Evolutionary conservation across 1,284 basidiomycete species (phyloP).

Genomic region (Leccinum pachyderme): DNA sequence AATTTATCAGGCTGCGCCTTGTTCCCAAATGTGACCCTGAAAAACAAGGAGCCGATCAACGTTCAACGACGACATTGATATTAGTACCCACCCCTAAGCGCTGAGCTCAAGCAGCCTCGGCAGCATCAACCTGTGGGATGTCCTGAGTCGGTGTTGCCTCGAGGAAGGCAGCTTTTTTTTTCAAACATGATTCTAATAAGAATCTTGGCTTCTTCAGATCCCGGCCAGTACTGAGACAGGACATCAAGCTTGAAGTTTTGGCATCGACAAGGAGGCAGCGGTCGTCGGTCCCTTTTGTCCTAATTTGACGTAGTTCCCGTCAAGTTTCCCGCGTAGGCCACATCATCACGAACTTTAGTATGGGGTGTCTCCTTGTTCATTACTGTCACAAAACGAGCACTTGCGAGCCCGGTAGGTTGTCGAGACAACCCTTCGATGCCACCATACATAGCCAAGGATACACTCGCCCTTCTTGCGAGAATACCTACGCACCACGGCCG

Average conservation of each 20-base stretch:
- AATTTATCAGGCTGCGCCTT: no score
- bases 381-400: not conserved
- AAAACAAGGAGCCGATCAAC: no score
- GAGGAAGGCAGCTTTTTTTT: not conserved
- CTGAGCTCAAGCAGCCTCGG: no score
- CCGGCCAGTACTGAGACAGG: not conserved
- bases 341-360: not conserved
- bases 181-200: not conserved
- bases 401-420: no score
- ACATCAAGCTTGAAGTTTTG: no score
- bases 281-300: not conserved
- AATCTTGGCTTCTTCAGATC: not conserved
- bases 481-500: constrained; percentile 9
- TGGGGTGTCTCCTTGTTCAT: not conserved
- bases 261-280: no score
- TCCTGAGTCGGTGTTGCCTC: not conserved
- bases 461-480: constrained; percentile 11
- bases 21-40: no score
- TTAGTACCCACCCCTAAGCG: no score
- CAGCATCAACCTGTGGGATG: no score
- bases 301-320: not conserved
- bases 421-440: constrained; percentile 12
- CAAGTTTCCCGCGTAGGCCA: not conserved
- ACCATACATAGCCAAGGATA: constrained; percentile 6
- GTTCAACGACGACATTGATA: no score